These are phyloP conservation scores for Sarocladium brachiariae DNA, from an alignment of 2,329 filamentous ascomycete genomes.

Conservation along the genomic window DNA sequence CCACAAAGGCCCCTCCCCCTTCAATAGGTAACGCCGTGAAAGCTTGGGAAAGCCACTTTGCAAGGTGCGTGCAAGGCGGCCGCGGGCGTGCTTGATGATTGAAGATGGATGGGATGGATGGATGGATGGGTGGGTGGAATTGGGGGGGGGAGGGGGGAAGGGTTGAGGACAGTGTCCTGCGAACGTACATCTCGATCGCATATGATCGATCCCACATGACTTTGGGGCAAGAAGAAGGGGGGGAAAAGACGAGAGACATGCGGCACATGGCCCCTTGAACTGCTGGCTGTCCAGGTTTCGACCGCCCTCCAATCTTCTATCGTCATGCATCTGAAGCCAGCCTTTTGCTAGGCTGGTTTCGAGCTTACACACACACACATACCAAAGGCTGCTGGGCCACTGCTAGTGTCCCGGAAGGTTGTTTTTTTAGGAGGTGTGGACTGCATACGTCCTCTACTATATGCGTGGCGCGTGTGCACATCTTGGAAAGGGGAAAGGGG, in stretches of 20 bases:
- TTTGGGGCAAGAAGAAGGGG: background rate
- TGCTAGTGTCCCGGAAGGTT: no score
- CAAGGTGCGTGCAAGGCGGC: no score
- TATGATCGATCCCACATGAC: conserved; percentile 5
- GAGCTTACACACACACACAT: background rate
- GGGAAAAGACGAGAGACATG: no score
- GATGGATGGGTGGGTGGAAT: background rate
- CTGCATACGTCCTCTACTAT: background rate
- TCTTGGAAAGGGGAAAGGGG: no score
- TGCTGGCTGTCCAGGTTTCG: no score
- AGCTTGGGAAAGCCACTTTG: no score
- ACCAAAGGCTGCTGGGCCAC: no score
- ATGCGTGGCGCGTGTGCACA: no score
- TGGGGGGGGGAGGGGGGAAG: background rate
- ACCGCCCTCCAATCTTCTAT: no score
- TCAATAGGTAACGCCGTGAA: no score
- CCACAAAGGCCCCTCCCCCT: no score
- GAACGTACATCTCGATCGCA: conserved; percentile 2
- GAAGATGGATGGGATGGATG: background rate
- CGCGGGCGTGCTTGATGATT: background rate
- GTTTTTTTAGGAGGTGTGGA: background rate
- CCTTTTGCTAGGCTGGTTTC: background rate
- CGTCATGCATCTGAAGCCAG: background rate
- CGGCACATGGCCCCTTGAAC: no score
- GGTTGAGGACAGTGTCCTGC: background rate